These are phyloP conservation scores for Botrytis hyacinthi DNA, from an alignment of 2,329 filamentous ascomycete genomes.

Conservation along the genomic window DNA sequence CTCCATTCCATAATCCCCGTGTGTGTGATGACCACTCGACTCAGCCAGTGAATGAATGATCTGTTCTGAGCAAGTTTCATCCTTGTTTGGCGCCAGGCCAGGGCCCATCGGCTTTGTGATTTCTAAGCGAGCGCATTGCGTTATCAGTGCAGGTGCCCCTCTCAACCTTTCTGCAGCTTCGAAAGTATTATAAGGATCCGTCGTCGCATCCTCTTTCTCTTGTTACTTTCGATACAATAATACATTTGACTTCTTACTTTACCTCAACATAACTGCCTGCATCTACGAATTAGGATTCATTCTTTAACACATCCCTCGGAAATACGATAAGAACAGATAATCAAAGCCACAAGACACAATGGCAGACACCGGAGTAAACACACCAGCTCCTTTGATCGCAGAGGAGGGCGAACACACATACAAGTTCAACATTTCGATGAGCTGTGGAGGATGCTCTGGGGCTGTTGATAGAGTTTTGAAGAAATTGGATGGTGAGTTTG, in stretches of 20 bases:
- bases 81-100: slow-evolving; percentile 6
- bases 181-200: background rate
- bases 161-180: background rate
- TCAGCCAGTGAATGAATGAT: background rate
- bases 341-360: background rate
- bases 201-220: background rate
- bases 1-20: background rate
- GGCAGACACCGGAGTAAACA: slow-evolving; percentile 13
- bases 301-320: background rate
- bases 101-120: background rate
- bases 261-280: too few species aligned
- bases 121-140: slow-evolving; percentile 14
- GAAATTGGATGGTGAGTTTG: slow-evolving; percentile 75
- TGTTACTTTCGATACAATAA: background rate
- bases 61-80: slow-evolving; percentile 22
- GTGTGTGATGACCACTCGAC: background rate
- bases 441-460: slow-evolving; percentile 92
- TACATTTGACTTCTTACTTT: background rate
- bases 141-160: slow-evolving; percentile 2
- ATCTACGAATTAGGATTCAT: background rate
- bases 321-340: background rate
- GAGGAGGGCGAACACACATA: slow-evolving; percentile 64
- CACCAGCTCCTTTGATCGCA: slow-evolving; percentile 13
- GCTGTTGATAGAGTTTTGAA: slow-evolving; percentile 89
- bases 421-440: slow-evolving; percentile 94